Evolutionary conservation across 306 rosid genomes (phyloP).

Genomic region (Cucurbita argyrosperma): DNA sequence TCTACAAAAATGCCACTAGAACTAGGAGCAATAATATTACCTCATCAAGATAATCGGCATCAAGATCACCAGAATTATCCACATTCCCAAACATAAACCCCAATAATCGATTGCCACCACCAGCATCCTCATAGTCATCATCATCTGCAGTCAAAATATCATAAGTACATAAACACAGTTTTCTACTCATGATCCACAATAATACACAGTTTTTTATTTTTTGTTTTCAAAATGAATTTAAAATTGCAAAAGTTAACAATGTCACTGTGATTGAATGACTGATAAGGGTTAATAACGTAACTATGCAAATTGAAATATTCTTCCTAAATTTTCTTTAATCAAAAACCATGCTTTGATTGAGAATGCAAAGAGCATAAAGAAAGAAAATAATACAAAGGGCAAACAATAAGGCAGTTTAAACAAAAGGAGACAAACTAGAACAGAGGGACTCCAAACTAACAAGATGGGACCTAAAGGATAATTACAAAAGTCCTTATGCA

Average conservation of each 20-base stretch:
- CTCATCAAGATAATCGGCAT: slow-evolving; percentile 93
- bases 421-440: background rate
- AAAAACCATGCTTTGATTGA: background rate
- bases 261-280: background rate
- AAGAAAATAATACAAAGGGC: background rate
- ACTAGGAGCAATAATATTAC: slow-evolving; percentile 23
- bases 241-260: background rate
- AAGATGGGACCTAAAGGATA: background rate
- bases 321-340: too few species aligned
- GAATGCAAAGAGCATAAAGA: too few species aligned
- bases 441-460: background rate
- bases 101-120: slow-evolving; percentile 55
- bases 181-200: background rate
- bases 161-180: background rate
- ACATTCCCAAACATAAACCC: slow-evolving; percentile 98
- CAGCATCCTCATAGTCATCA: slow-evolving; percentile 69
- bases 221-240: background rate
- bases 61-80: slow-evolving; percentile 86
- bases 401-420: background rate
- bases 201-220: background rate
- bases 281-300: background rate
- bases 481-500: background rate
- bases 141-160: slow-evolving; percentile 36
- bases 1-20: slow-evolving; percentile 2
- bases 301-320: background rate